These are phyloP conservation scores for Penicillium verhagenii DNA, from an alignment of 495 filamentous ascomycete genomes.

Conservation along the genomic window DNA sequence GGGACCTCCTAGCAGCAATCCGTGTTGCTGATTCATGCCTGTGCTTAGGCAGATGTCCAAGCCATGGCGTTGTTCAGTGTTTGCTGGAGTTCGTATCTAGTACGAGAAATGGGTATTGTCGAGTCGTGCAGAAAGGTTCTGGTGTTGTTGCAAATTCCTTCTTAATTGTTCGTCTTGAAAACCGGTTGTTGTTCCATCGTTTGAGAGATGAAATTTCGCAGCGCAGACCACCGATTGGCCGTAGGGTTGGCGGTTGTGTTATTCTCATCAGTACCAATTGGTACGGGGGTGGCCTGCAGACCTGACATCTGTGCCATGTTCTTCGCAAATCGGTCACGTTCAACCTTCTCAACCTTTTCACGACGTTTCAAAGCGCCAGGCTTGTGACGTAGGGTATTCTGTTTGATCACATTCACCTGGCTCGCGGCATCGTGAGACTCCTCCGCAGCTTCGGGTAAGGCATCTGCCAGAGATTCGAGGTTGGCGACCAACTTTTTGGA, in stretches of 20 bases:
- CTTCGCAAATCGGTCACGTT: conserved; percentile 77
- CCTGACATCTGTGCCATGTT: conserved; percentile 67
- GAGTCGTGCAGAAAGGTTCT: neutral
- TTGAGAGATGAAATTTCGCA: conserved; percentile 66
- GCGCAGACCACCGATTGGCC: conserved; percentile 63
- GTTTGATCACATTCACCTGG: conserved; percentile 54
- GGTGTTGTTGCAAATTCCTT: neutral
- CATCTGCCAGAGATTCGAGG: conserved; percentile 73
- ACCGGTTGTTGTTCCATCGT: conserved; percentile 74
- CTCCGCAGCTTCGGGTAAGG: conserved; percentile 60
- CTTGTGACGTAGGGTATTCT: conserved; percentile 66
- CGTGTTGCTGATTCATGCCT: neutral
- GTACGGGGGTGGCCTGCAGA: conserved; percentile 22
- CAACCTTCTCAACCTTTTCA: conserved; percentile 70
- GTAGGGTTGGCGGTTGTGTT: conserved; percentile 37
- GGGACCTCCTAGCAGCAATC: neutral
- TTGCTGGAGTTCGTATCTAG: neutral
- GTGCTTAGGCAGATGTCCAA: neutral
- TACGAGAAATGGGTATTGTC: neutral
- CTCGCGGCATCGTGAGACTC: conserved; percentile 32
- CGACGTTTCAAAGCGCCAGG: conserved; percentile 82
- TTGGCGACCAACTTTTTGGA: conserved; percentile 75
- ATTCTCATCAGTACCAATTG: conserved; percentile 12
- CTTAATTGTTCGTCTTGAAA: conserved; percentile 47
- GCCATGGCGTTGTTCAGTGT: neutral